These are phyloP conservation scores for Pestalotiopsis sp. DNA, from an alignment of 2,329 filamentous ascomycete genomes.

Conservation along the genomic window DNA sequence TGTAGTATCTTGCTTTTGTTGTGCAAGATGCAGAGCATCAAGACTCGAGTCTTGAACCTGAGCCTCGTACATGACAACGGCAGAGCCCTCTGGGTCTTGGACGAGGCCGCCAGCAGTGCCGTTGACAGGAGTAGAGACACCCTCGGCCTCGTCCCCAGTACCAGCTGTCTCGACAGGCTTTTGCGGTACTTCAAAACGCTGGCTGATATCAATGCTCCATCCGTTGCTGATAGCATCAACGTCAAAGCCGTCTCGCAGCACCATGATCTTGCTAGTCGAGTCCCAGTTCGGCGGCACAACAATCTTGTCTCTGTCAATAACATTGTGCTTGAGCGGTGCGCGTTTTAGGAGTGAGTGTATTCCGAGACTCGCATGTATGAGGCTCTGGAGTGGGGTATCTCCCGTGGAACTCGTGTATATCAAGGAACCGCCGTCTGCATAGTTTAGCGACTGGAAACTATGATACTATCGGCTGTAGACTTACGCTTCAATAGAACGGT, in stretches of 20 bases:
- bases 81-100: slow-evolving; percentile 56
- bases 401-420: slow-evolving; percentile 82
- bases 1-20: slow-evolving; percentile 46
- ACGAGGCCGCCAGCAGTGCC: slow-evolving; percentile 21
- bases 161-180: slow-evolving; percentile 23
- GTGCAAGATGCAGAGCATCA: slow-evolving; percentile 59
- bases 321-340: slow-evolving; percentile 82
- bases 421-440: slow-evolving; percentile 76
- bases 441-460: not conserved
- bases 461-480: slow-evolving; percentile 29
- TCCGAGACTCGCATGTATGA: slow-evolving; percentile 83
- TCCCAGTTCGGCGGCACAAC: slow-evolving; percentile 97
- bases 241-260: slow-evolving; percentile 88
- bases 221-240: slow-evolving; percentile 82
- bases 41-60: slow-evolving; percentile 76
- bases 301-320: slow-evolving; percentile 92
- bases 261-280: slow-evolving; percentile 95
- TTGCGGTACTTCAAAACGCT: slow-evolving; percentile 42
- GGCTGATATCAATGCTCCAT: slow-evolving; percentile 84
- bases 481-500: slow-evolving; percentile 85
- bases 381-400: slow-evolving; percentile 74
- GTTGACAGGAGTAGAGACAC: slow-evolving; percentile 15
- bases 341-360: slow-evolving; percentile 83
- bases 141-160: not conserved
- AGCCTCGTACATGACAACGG: slow-evolving; percentile 76